A percentile compares a stretch with the other conserved stretches of the same genome.
These are phyloP conservation scores for Hymenotorrendiella dingleyae DNA, from an alignment of 2,329 filamentous ascomycete species.

Conservation along the genomic window DNA sequence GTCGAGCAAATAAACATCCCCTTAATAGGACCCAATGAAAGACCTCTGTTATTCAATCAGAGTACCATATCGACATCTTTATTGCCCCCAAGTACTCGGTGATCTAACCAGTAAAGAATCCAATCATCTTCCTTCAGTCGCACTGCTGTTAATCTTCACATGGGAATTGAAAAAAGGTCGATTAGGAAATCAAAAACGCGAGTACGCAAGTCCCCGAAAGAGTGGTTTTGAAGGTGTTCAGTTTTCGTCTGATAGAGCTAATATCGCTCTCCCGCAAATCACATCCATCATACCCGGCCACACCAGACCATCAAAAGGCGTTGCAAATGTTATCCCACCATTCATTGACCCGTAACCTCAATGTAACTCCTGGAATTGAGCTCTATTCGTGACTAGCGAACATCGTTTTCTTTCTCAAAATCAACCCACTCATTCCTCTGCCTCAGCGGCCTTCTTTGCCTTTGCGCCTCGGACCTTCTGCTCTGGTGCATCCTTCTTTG, in stretches of 20 bases:
- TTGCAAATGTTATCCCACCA: conserved; percentile 10
- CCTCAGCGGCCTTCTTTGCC: conserved; percentile 64
- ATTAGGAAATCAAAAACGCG: too few species aligned
- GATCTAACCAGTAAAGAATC: too few species aligned
- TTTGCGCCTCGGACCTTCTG: conserved; percentile 73
- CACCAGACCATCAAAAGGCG: conserved; percentile 6
- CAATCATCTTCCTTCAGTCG: not conserved
- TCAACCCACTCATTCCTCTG: conserved; percentile 36
- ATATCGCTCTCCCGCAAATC: conserved; percentile 1
- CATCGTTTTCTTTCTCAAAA: conserved; percentile 12
- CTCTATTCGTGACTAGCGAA: conserved; percentile 23
- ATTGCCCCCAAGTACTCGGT: too few species aligned
- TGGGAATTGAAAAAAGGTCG: conserved; percentile 11
- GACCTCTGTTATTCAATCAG: too few species aligned
- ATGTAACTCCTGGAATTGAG: conserved; percentile 22
- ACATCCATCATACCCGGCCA: conserved; percentile 7
- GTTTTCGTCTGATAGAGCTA: conserved; percentile 3
- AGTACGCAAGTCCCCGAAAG: too few species aligned
- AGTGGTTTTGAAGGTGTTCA: conserved; percentile 2
- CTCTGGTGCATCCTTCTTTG: conserved; percentile 69
- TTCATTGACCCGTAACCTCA: conserved; percentile 14
- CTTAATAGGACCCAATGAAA: too few species aligned
- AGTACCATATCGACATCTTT: too few species aligned
- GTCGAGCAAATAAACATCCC: too few species aligned
- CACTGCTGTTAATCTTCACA: conserved; percentile 20